Conservation (phyloP, 768 basidiomycete species). For the Tricholoma sp. region DNA sequence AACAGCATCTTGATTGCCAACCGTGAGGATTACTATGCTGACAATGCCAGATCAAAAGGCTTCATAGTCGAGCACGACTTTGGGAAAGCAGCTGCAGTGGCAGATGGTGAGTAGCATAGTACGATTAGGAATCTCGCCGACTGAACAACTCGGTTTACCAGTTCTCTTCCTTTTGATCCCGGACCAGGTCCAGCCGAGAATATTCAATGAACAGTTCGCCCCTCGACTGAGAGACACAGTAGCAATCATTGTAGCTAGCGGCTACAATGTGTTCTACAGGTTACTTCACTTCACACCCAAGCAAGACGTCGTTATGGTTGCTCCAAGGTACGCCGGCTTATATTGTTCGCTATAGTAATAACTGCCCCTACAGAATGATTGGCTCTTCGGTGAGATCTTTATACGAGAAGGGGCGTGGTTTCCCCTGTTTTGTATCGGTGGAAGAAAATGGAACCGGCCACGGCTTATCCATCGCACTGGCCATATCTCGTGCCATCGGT, state of each 20-base stretch:
- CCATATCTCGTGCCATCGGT: constrained; percentile 53
- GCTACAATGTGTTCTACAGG: constrained; percentile 62
- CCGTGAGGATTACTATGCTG: constrained; percentile 52
- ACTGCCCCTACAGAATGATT: constrained; percentile 45
- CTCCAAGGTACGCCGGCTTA: constrained; percentile 40
- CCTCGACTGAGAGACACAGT: constrained; percentile 44
- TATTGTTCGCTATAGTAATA: background rate
- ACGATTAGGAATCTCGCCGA: background rate
- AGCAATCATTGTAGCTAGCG: constrained; percentile 55
- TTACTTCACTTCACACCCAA: constrained; percentile 46
- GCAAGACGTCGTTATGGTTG: constrained; percentile 65
- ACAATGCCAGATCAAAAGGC: constrained; percentile 49
- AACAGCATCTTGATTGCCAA: constrained; percentile 59
- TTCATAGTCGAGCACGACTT: constrained; percentile 57
- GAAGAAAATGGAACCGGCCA: constrained; percentile 55
- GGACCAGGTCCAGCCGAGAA: constrained; percentile 57
- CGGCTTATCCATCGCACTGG: constrained; percentile 42
- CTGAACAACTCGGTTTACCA: constrained; percentile 13
- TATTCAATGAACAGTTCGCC: constrained; percentile 54
- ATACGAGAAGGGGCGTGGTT: constrained; percentile 55
- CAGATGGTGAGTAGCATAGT: constrained; percentile 39
- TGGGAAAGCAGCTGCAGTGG: constrained; percentile 45
- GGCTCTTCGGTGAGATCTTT: constrained; percentile 60
- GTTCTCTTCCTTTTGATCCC: constrained; percentile 60
- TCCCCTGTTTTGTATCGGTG: constrained; percentile 61